phyloP scores from a whole-genome alignment of 2,329 filamentous ascomycete species.

The Aureobasidium namibiae region DNA sequence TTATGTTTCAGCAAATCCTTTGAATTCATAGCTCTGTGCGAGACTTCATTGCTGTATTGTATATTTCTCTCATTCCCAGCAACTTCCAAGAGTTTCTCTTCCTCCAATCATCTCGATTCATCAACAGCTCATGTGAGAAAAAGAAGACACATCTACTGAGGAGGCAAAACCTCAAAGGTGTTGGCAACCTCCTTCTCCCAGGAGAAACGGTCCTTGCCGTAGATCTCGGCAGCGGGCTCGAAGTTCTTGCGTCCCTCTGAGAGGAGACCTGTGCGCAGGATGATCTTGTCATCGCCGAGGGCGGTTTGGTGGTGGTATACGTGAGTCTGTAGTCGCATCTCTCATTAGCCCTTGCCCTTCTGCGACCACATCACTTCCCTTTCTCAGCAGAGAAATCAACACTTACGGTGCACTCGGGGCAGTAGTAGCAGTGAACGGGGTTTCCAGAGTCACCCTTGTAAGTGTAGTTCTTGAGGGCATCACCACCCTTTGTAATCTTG shows the following conservation, averaged over 20 bases:
- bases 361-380: too few species aligned
- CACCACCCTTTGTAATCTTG: constrained; percentile 44
- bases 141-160: not conserved
- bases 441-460: constrained; percentile 51
- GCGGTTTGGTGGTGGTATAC: constrained; percentile 49
- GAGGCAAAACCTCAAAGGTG: constrained; percentile 38
- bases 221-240: constrained; percentile 46
- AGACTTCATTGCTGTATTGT: too few species aligned
- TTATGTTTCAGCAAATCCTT: too few species aligned
- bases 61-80: too few species aligned
- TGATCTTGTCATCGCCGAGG: constrained; percentile 42
- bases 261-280: constrained; percentile 44
- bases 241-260: constrained; percentile 39
- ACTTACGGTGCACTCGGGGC: constrained; percentile 43
- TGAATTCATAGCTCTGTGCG: too few species aligned
- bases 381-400: constrained; percentile 15
- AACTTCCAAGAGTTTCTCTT: not conserved
- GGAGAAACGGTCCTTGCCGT: constrained; percentile 38
- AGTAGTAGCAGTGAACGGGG: constrained; percentile 49
- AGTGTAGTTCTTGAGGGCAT: constrained; percentile 42
- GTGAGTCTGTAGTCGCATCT: constrained; percentile 23
- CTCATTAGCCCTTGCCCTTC: too few species aligned
- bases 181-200: constrained; percentile 45
- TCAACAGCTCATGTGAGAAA: too few species aligned
- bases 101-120: too few species aligned